phyloP scores from a whole-genome alignment of 352 stramenopile species.

The Phytopythium boreale region DNA sequence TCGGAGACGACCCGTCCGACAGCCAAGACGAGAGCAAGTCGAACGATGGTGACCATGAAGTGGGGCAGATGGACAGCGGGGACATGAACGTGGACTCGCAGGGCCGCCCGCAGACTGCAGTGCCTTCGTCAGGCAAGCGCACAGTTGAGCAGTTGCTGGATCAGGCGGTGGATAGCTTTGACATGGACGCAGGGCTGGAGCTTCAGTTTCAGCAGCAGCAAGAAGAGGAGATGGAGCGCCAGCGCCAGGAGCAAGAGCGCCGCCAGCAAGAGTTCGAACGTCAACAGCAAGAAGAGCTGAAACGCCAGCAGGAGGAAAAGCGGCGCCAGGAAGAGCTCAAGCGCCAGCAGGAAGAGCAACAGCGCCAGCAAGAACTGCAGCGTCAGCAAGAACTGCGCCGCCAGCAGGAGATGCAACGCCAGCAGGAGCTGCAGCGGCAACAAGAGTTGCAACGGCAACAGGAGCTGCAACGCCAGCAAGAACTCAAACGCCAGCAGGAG shows the following conservation, averaged over 20 bases:
- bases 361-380: conserved; percentile 8
- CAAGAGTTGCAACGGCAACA: conserved; percentile 7
- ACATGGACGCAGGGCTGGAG: conserved; percentile 12
- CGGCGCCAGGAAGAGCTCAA: conserved; percentile 5
- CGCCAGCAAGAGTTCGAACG: conserved; percentile 16
- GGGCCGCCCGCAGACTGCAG: neutral
- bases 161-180: conserved; percentile 6
- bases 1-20: conserved; percentile 14
- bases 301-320: conserved; percentile 13
- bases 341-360: conserved; percentile 9
- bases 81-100: neutral
- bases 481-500: conserved; percentile 8
- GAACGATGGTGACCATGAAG: neutral
- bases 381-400: conserved; percentile 15
- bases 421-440: conserved; percentile 7
- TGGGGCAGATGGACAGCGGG: neutral
- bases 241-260: conserved; percentile 11
- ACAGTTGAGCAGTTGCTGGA: conserved; percentile 9
- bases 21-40: conserved; percentile 6
- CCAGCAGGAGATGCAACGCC: conserved; percentile 20
- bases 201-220: conserved; percentile 20
- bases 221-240: conserved; percentile 12
- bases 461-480: conserved; percentile 3
- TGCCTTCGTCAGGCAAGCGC: conserved; percentile 4
- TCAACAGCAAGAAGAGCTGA: conserved; percentile 15